Evolutionary conservation across 2,329 filamentous ascomycete species (phyloP).

Genomic region (Colletotrichum falcatum): DNA sequence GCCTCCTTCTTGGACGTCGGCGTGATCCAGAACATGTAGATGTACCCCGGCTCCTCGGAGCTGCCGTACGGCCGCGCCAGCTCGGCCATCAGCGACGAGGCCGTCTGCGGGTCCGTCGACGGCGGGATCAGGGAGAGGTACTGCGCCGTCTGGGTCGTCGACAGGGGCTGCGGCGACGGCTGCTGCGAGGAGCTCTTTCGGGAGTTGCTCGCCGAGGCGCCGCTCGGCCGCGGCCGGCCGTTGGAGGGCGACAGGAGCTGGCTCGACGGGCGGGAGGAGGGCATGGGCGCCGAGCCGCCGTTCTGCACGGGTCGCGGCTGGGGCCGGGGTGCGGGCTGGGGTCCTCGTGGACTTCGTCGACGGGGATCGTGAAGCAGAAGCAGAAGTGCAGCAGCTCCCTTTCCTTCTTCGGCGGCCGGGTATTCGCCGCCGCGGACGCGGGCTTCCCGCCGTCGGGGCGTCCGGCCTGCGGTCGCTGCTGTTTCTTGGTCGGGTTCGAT

Average conservation of each 20-base stretch:
- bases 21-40: conserved; percentile 99
- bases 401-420: conserved; percentile 46
- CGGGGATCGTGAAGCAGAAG: conserved; percentile 65
- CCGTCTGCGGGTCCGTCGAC: conserved; percentile 73
- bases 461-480: conserved; percentile 45
- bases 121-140: conserved; percentile 78
- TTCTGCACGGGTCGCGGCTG: conserved; percentile 60
- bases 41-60: conserved; percentile 86
- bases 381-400: conserved; percentile 56
- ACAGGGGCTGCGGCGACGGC: conserved; percentile 48
- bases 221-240: conserved; percentile 42
- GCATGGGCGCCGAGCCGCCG: conserved; percentile 30
- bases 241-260: conserved; percentile 39
- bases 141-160: conserved; percentile 53
- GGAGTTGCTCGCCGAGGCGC: conserved; percentile 46
- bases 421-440: conserved; percentile 10
- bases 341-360: conserved; percentile 53
- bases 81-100: conserved; percentile 80
- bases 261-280: conserved; percentile 28
- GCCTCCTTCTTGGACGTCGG: conserved; percentile 68
- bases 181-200: conserved; percentile 46
- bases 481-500: conserved; percentile 53
- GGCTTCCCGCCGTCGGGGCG: conserved; percentile 42
- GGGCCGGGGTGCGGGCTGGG: conserved; percentile 55
- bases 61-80: conserved; percentile 75